A percentile compares a stretch with the other conserved stretches of the same genome.
Evolutionary conservation across 495 filamentous ascomycete genomes (phyloP).

Genomic region (Hypoxylon trugodes): DNA sequence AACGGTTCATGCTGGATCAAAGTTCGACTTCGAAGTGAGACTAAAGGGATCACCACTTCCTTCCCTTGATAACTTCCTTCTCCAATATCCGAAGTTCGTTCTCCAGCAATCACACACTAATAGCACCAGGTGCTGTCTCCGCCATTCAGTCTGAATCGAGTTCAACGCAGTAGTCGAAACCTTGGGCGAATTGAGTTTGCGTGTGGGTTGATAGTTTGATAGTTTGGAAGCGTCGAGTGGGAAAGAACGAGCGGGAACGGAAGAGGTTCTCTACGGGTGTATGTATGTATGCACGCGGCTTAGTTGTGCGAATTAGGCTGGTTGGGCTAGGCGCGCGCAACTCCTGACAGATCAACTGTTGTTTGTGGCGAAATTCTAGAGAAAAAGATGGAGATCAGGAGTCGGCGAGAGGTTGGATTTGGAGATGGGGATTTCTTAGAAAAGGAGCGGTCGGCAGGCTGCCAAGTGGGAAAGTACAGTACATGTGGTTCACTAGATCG

Average conservation of each 20-base stretch:
- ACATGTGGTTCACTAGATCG: slow-evolving; percentile 23
- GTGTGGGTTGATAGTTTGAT: no score
- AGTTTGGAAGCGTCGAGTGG: slow-evolving; percentile 9
- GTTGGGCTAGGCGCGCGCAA: slow-evolving; percentile 32
- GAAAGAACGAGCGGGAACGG: slow-evolving; percentile 7
- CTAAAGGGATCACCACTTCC: slow-evolving; percentile 20
- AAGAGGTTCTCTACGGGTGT: slow-evolving; percentile 3
- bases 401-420: slow-evolving; percentile 29
- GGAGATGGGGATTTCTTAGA: slow-evolving; percentile 14
- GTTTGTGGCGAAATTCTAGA: slow-evolving; percentile 30
- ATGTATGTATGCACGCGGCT: slow-evolving; percentile 23
- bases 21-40: slow-evolving; percentile 29
- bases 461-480: slow-evolving; percentile 21
- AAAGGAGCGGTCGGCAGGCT: slow-evolving; percentile 36
- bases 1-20: slow-evolving; percentile 36
- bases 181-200: no score
- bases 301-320: no score
- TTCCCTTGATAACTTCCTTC: slow-evolving; percentile 24
- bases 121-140: neutral
- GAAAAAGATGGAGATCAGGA: slow-evolving; percentile 28
- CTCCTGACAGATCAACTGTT: slow-evolving; percentile 38
- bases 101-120: slow-evolving; percentile 27
- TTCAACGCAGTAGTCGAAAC: neutral
- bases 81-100: neutral
- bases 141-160: slow-evolving; percentile 37